Conservation (phyloP, 257 asterid species). For the Solanum commersonii region DNA sequence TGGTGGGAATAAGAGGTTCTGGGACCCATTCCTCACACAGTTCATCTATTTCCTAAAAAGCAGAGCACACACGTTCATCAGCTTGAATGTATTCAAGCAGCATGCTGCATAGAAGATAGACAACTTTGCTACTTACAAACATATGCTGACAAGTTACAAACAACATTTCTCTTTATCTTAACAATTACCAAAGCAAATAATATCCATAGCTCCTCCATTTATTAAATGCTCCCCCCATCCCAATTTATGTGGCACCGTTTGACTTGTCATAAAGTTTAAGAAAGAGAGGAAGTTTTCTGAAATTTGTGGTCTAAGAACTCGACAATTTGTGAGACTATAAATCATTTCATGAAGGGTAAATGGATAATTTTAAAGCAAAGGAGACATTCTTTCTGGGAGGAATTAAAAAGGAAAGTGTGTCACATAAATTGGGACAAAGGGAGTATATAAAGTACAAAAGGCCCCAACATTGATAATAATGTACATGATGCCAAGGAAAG, state of each 20-base stretch:
- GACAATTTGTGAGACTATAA: background rate
- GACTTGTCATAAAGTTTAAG: background rate
- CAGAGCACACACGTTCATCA: conserved; percentile 12
- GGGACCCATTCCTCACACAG: conserved; percentile 94
- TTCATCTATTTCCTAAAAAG: conserved; percentile 88
- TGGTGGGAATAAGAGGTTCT: conserved; percentile 70
- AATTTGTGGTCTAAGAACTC: background rate
- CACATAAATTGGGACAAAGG: background rate
- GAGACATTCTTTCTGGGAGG: background rate
- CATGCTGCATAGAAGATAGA: background rate
- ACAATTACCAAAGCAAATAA: background rate
- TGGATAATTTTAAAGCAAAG: background rate
- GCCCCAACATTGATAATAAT: background rate
- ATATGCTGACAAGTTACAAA: background rate
- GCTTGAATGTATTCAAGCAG: background rate
- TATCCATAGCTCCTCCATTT: background rate
- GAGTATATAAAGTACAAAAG: background rate
- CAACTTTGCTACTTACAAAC: background rate
- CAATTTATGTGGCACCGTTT: background rate
- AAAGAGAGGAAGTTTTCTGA: background rate
- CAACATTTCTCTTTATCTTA: background rate
- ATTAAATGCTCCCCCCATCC: background rate
- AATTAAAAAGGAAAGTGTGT: background rate
- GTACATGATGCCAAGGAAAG: background rate
- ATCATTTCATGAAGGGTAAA: background rate